Base-by-base conservation (phyloP, 2,329 filamentous ascomycete species). In the Tetracladium maxilliforme region DNA sequence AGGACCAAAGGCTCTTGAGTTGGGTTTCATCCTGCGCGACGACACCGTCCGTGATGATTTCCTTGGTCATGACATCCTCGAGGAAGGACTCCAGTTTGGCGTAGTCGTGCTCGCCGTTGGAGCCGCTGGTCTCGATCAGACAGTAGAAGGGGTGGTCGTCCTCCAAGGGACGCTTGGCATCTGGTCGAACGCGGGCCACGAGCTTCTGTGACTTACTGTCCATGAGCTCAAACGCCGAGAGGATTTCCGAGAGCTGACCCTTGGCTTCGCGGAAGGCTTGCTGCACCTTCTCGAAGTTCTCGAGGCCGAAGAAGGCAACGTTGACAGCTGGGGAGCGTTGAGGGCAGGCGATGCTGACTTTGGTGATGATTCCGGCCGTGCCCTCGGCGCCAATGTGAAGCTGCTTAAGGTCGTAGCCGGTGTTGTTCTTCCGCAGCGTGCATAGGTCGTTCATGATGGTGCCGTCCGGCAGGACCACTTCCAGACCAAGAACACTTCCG, bases 201-300 rank as follows among this genome's bases (percentile, higher is more conserved):
- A 93, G 58, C 33, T 71, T 60, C 53, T 95, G 90, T 33, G 73
- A 87, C 34, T 71, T 63, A 11, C 69, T 71, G 40, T 98, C 90
- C 87, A 98, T 98, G 34, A 98, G 64, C 57, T 98, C 90, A 46
- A 98, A 98, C 0, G 90, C 90, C 4, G 87, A 95, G 5, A 98
- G 65, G 40, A 98, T 95, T 54, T 98, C 90, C 1, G 79, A 83
- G 1, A 98, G 70, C 47, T 93, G 81, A 19, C 64, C 62, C 60
- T 94, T 95, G 27, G 90, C 87, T 49, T 87, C 81, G 22, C 70
- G 66, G 62, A 90, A 98, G 2, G 87, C 83, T 39, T 67, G 56
- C 44, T 90, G 82, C 9, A 83, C 82, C 47, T 93, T 76, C 23
- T 93, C 84, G 49, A 80, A 98, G 20, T 79, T 92, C 40, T 87